Evolutionary conservation across 2,329 filamentous ascomycete species (phyloP).

Genomic region (Nemania serpens): DNA sequence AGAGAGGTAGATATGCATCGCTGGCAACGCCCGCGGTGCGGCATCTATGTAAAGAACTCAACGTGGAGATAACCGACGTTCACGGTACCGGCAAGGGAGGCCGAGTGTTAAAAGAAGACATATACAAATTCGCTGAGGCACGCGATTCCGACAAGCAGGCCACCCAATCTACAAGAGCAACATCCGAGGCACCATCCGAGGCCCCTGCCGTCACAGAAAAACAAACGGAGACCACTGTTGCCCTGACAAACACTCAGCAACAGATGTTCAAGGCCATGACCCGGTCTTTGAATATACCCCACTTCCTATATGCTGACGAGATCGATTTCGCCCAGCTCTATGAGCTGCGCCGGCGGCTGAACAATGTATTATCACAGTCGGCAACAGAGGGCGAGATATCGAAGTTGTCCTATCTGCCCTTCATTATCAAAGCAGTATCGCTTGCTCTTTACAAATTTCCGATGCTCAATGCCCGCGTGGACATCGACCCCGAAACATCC

Average conservation of each 20-base stretch:
- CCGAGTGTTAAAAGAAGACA: slow-evolving; percentile 89
- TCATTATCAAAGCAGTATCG: slow-evolving; percentile 95
- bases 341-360: slow-evolving; percentile 74
- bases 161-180: slow-evolving; percentile 28
- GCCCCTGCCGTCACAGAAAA: slow-evolving; percentile 45
- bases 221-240: slow-evolving; percentile 70
- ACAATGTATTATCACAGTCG: slow-evolving; percentile 59
- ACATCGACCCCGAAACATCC: slow-evolving; percentile 56
- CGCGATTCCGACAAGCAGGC: slow-evolving; percentile 40
- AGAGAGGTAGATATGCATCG: slow-evolving; percentile 68
- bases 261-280: slow-evolving; percentile 99
- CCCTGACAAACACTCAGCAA: slow-evolving; percentile 77
- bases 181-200: slow-evolving; percentile 41
- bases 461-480: slow-evolving; percentile 84
- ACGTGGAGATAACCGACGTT: slow-evolving; percentile 78
- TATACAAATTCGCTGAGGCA: slow-evolving; percentile 70
- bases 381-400: slow-evolving; percentile 51
- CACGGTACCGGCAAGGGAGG: slow-evolving; percentile 88
- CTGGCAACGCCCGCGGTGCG: slow-evolving; percentile 92
- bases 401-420: slow-evolving; percentile 88
- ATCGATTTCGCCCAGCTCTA: slow-evolving; percentile 79
- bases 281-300: slow-evolving; percentile 84
- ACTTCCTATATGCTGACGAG: slow-evolving; percentile 94
- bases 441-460: slow-evolving; percentile 81
- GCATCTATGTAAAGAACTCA: slow-evolving; percentile 79